A percentile compares a stretch with the other conserved stretches of the same genome.
phyloP scores from a whole-genome alignment of 495 filamentous ascomycete genomes.

The Penicillium psychrofluorescens region DNA sequence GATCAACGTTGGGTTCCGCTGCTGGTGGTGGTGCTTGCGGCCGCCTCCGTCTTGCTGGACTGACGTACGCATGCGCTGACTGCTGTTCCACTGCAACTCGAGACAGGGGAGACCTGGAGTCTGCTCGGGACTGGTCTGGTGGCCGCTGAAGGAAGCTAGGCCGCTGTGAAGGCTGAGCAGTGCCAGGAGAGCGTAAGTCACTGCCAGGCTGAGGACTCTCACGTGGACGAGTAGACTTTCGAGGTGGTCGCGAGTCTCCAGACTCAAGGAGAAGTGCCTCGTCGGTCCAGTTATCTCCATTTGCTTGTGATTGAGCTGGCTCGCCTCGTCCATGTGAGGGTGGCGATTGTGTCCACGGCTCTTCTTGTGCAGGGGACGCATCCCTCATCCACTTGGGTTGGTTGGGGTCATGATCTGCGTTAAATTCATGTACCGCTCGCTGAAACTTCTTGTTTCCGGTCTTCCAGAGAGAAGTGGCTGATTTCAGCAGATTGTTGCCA shows the following conservation, averaged over 20 bases:
- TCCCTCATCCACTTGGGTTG: conserved; percentile 96
- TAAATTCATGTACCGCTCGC: conserved; percentile 86
- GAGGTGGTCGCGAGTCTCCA: conserved; percentile 33
- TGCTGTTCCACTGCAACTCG: conserved; percentile 75
- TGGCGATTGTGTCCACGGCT: conserved; percentile 11
- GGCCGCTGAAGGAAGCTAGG: conserved; percentile 34
- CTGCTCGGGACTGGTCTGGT: conserved; percentile 30
- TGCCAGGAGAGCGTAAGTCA: conserved; percentile 30
- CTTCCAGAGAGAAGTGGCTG: conserved; percentile 93
- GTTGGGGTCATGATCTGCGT: conserved; percentile 68
- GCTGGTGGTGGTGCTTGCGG: conserved; percentile 37
- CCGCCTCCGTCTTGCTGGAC: conserved; percentile 76
- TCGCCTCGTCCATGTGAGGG: conserved; percentile 10
- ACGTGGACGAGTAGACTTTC: conserved; percentile 27
- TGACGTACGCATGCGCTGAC: conserved; percentile 77
- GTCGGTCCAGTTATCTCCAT: conserved; percentile 56
- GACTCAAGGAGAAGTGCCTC: conserved; percentile 88
- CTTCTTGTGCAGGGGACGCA: conserved; percentile 34
- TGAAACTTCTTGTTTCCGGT: conserved; percentile 90
- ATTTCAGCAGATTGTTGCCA: conserved; percentile 79
- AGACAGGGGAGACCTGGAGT: conserved; percentile 55
- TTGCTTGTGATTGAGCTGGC: conserved; percentile 12
- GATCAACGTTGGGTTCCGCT: conserved; percentile 46
- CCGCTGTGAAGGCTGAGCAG: conserved; percentile 20
- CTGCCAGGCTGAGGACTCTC: conserved; percentile 17